Base-by-base conservation (phyloP, 2,329 filamentous ascomycete species). In the Phaeosphaeria sp. region DNA sequence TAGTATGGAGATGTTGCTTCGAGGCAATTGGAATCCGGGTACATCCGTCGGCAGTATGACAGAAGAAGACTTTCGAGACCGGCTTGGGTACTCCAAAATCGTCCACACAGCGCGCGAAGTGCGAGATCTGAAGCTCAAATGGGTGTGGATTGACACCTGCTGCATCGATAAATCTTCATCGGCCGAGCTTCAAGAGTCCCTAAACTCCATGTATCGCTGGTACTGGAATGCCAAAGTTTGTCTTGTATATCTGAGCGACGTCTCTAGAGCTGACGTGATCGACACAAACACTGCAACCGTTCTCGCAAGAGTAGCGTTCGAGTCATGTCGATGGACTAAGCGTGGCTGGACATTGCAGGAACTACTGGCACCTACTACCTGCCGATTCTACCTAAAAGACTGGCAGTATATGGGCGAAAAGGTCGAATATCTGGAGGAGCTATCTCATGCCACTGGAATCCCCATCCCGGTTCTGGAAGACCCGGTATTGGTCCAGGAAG, bases 301-400 rank as follows among this genome's bases (percentile, higher is more conserved):
- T 2, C 56, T 60, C 0, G 59, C 63, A 9, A 63, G 39, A 48
- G 41, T 50, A 3, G 65, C 67, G 0, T 68, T 72, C 23, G 43
- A 60, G 7, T 57, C 51, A 15, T 66, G 59, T 46, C 61, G 68
- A 6, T 73, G 70, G 71, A 52, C 65, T 1, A 69, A 58, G 25
- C 61, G 66, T 39, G 69, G 69, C n/a, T 72, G 69, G 71, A 73
- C 71, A 1, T 55, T 72, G 5, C 71, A 73, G 57, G 71, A 73
- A 27, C 59, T 72, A 4, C 55, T 73, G 5, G 71, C 71, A 13
- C 71, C 69, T 1, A 43, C 43, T 23, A 27, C 61, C 0, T 65
- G 72, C 46, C 59, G 64, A 15, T 74, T 74, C 55, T 69, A 71
- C 50, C 62, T 64, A 39, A 25, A 61, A 25, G 65, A 71, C 33